Percentiles rank a stretch among this genome's conserved stretches.
Evolutionary conservation across 805 yeast genomes (phyloP).

Genomic region (Candida boleticola): DNA sequence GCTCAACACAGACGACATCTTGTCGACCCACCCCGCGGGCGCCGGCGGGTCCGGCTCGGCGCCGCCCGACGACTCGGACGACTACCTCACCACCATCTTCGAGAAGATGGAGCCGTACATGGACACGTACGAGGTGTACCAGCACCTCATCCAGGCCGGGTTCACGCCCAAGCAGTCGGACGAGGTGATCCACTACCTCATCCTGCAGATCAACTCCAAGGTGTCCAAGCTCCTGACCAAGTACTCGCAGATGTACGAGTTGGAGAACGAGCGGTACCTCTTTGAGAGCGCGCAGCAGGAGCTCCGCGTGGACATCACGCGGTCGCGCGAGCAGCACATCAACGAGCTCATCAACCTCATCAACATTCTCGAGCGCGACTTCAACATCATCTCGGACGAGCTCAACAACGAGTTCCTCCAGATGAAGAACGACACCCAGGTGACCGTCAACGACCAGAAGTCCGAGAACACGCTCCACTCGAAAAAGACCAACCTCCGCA

Average conservation of each 20-base stretch:
- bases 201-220: constrained; percentile 41
- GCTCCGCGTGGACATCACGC: constrained; percentile 70
- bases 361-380: constrained; percentile 68
- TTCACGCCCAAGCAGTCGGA: constrained; percentile 63
- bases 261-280: constrained; percentile 84
- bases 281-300: constrained; percentile 94
- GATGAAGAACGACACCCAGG: constrained; percentile 71
- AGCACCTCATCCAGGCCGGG: constrained; percentile 53
- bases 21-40: too few species aligned
- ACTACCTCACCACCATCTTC: constrained; percentile 56
- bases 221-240: constrained; percentile 42
- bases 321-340: constrained; percentile 67
- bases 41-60: too few species aligned
- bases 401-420: constrained; percentile 58
- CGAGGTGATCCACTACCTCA: constrained; percentile 49
- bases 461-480: constrained; percentile 79
- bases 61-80: constrained; percentile 8
- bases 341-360: constrained; percentile 65
- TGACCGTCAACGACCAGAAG: constrained; percentile 82
- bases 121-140: constrained; percentile 52
- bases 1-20: too few species aligned
- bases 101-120: constrained; percentile 43
- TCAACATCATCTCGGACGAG: constrained; percentile 73
- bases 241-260: constrained; percentile 58
- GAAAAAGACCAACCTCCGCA: constrained; percentile 60